Evolutionary conservation across 2,329 filamentous ascomycete genomes (phyloP).

Genomic region (Ramularia endophylla): DNA sequence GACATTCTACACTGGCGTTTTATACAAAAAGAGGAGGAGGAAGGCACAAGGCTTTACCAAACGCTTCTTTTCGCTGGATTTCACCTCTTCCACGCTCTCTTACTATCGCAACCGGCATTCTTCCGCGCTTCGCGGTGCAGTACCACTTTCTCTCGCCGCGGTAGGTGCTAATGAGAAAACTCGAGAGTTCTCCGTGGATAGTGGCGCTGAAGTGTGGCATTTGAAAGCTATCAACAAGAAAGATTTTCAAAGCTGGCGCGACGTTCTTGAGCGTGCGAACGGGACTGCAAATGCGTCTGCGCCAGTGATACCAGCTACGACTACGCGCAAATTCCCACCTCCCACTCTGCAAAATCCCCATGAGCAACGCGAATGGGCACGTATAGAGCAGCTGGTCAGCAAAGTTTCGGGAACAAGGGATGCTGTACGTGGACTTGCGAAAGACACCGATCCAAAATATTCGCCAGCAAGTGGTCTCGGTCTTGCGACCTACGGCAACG

Average conservation of each 20-base stretch:
- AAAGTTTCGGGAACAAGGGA: slow-evolving; percentile 83
- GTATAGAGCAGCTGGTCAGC: slow-evolving; percentile 78
- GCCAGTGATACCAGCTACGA: slow-evolving; percentile 22
- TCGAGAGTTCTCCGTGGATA: slow-evolving; percentile 92
- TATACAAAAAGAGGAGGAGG: slow-evolving; percentile 89
- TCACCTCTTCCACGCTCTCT: slow-evolving; percentile 85
- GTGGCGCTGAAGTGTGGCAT: slow-evolving; percentile 96
- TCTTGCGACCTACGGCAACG: slow-evolving; percentile 22
- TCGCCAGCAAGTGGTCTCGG: slow-evolving; percentile 30
- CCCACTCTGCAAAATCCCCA: slow-evolving; percentile 33
- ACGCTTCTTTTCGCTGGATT: slow-evolving; percentile 94
- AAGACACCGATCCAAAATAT: slow-evolving; percentile 69
- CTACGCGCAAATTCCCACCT: slow-evolving; percentile 18
- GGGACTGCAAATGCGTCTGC: slow-evolving; percentile 37
- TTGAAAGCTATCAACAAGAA: slow-evolving; percentile 73
- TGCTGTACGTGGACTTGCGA: slow-evolving; percentile 77
- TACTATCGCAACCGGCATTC: slow-evolving; percentile 96
- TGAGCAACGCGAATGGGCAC: slow-evolving; percentile 80
- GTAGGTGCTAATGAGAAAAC: slow-evolving; percentile 84
- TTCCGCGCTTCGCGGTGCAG: slow-evolving; percentile 83
- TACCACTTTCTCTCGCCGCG: slow-evolving; percentile 84
- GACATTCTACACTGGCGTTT: slow-evolving; percentile 72
- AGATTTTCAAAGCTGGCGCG: slow-evolving; percentile 84
- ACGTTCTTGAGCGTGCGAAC: slow-evolving; percentile 76
- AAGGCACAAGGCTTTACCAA: slow-evolving; percentile 88